phyloP scores from a whole-genome alignment of 164 flowering plant species.

The Vitis riparia region DNA sequence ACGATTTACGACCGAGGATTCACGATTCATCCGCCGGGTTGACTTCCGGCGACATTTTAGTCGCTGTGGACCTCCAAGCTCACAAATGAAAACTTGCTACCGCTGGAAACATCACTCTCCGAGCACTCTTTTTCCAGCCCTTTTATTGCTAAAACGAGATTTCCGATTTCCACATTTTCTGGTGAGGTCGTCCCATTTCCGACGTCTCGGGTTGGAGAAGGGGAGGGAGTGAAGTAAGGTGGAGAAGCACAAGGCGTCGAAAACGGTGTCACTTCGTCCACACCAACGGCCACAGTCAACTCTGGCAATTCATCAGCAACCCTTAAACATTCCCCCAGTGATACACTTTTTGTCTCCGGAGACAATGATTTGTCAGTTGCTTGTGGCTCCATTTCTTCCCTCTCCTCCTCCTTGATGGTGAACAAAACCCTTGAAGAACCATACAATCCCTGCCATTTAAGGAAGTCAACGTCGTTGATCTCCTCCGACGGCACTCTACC shows the following conservation, averaged over 20 bases:
- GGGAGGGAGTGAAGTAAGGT: constrained; percentile 43
- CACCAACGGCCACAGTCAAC: constrained; percentile 5
- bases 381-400: constrained; percentile 28
- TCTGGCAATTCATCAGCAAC: neutral
- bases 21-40: too few relatives aligned
- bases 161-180: too few relatives aligned
- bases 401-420: constrained; percentile 56
- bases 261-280: constrained; percentile 34
- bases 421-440: constrained; percentile 45
- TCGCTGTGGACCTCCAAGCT: too few relatives aligned
- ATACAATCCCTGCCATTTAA: constrained; percentile 26
- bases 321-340: neutral
- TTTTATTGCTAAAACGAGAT: too few relatives aligned
- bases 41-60: too few relatives aligned
- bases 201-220: constrained; percentile 41
- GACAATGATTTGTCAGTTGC: too few relatives aligned
- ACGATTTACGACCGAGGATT: too few relatives aligned
- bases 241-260: constrained; percentile 66
- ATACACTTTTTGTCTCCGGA: neutral
- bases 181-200: too few relatives aligned
- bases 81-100: too few relatives aligned
- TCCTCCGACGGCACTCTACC: constrained; percentile 9
- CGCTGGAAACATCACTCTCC: too few relatives aligned
- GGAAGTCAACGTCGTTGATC: constrained; percentile 10
- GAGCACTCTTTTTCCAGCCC: too few relatives aligned